Evolutionary conservation across 2,329 filamentous ascomycete genomes (phyloP), one percentile per base, ranked within the genome.

Genomic region (Trichoderma afroharzianum): DNA sequence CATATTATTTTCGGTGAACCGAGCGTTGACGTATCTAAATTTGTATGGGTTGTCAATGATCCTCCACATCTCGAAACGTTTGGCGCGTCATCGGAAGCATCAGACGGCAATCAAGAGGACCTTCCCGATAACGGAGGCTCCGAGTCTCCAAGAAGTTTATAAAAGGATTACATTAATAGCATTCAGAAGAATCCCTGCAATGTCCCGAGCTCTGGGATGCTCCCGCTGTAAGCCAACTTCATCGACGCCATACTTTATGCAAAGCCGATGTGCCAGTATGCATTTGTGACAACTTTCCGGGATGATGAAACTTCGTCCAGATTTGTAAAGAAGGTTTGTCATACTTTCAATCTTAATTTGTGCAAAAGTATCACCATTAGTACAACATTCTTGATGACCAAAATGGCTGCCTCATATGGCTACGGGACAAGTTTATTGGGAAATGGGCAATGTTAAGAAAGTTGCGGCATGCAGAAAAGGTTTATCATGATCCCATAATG

Each of bases 391-490:
- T 21, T 2, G 4, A 12, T 50, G 9, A 0, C 8, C 43, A 50
- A 11, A 6, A 11, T 6, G 43, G 9, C 18, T 9, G 18, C 8
- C 39, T 43, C 15, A 43, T 18, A n/a, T 9, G 15, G 18, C n/a
- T n/a, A n/a, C 3, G 18, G 39, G 4, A n/a, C 7, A 4, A 43
- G 39, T 43, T 3, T n/a, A 1, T 43, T 2, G 7, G 0, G 0
- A 43, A 9, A 43, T 43, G 39, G 9, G 6, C 8, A 9, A n/a
- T 43, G 39, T 4, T 43, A n/a, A 4, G 33, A 15, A 36, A 36
- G 6, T 14, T 15, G 33, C 33, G 2, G 33, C 3, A 3, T 15
- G 14, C 33, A n/a, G 7, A 9, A 43, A n/a, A 43, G 1, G 1
- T 43, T n/a, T n/a, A n/a, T 8, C 8, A 0, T 2, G 4, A 43